These are phyloP conservation scores for Stagonosporopsis chrysanthemi DNA, from an alignment of 2,329 filamentous ascomycete genomes.

Conservation along the genomic window DNA sequence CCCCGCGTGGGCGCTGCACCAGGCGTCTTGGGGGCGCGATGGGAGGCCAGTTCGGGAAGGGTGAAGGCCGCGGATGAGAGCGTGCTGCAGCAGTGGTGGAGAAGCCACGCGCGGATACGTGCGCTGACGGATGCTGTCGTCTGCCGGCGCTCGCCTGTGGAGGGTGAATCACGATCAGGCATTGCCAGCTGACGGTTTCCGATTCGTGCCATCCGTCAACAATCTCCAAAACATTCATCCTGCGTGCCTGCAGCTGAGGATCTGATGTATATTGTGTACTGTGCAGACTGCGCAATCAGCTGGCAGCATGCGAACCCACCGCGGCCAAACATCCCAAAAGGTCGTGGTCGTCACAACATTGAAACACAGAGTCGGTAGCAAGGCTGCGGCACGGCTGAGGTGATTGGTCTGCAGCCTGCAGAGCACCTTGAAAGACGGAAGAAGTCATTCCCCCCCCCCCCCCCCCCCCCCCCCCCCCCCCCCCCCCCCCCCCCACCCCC, in stretches of 20 bases:
- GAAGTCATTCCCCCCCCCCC: constrained; percentile 3
- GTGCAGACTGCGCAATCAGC: neutral
- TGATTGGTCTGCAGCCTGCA: neutral
- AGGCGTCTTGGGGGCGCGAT: constrained; percentile 5
- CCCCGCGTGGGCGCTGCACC: constrained; percentile 24
- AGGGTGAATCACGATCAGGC: neutral
- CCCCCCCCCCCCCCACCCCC: too few species aligned
- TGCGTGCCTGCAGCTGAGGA: neutral
- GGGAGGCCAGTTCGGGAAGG: neutral
- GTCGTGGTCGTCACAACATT: neutral
- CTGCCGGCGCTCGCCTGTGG: neutral
- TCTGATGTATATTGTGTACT: neutral
- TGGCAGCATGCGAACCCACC: neutral
- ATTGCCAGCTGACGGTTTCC: neutral
- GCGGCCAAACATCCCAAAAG: neutral
- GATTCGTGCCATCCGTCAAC: neutral
- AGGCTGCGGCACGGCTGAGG: neutral
- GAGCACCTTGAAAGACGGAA: neutral
- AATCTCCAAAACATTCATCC: neutral
- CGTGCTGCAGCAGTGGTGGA: neutral
- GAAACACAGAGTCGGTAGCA: neutral
- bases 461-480: too few species aligned
- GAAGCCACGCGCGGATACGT: neutral
- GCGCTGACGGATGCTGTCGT: neutral
- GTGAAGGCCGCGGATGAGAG: constrained; percentile 3